A percentile compares a stretch with the other conserved stretches of the same genome.
phyloP scores from a whole-genome alignment of 495 filamentous ascomycete genomes.

The Lindgomyces ingoldianus region DNA sequence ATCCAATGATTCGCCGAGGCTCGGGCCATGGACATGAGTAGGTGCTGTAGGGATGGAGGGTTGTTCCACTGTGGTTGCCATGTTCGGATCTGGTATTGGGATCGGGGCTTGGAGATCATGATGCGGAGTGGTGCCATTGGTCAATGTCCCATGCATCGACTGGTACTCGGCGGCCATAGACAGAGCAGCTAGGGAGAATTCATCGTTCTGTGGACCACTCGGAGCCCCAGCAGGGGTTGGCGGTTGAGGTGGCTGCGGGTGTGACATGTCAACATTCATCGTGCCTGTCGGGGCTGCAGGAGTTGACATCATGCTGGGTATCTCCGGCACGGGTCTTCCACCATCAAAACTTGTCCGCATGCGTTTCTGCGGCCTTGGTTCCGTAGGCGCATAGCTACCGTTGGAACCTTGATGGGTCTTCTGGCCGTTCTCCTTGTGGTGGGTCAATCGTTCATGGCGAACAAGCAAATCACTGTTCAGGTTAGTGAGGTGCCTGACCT shows the following conservation, averaged over 20 bases:
- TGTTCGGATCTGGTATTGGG: slow-evolving; percentile 1
- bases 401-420: background rate
- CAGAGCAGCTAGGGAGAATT: slow-evolving; percentile 26
- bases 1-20: slow-evolving; percentile 27
- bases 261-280: slow-evolving; percentile 9
- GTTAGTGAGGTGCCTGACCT: slow-evolving; percentile 35
- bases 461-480: slow-evolving; percentile 22
- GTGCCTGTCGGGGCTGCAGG: slow-evolving; percentile 5
- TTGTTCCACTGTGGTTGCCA: slow-evolving; percentile 3
- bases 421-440: slow-evolving; percentile 15
- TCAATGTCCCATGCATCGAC: slow-evolving; percentile 23
- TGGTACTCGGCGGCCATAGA: slow-evolving; percentile 34
- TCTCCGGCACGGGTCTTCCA: slow-evolving; percentile 20
- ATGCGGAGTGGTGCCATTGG: slow-evolving; percentile 18
- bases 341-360: slow-evolving; percentile 29
- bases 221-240: background rate
- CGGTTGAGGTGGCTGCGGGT: background rate
- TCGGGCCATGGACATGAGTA: slow-evolving; percentile 4
- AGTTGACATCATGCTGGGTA: slow-evolving; percentile 28
- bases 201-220: slow-evolving; percentile 15
- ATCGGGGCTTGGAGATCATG: slow-evolving; percentile 11
- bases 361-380: slow-evolving; percentile 23
- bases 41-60: background rate
- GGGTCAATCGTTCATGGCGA: slow-evolving; percentile 31
- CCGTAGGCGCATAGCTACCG: slow-evolving; percentile 6